These are phyloP conservation scores for Penicillium sp. DNA, from an alignment of 2,329 filamentous ascomycete species.

Conservation along the genomic window DNA sequence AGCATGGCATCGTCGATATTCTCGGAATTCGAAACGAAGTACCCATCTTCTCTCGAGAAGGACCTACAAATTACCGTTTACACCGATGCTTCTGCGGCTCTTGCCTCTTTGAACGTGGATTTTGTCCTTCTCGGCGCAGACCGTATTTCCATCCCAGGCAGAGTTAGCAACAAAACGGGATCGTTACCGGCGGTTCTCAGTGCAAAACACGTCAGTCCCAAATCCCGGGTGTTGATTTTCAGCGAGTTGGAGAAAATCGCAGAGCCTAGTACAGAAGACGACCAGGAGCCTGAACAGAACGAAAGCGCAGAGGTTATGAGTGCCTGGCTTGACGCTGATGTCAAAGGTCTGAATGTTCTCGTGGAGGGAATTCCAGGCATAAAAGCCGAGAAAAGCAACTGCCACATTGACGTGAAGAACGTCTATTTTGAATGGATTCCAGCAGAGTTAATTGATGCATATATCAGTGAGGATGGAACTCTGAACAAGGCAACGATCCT, in stretches of 20 bases:
- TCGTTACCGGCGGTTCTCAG: slow-evolving; percentile 55
- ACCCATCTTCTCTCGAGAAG: slow-evolving; percentile 15
- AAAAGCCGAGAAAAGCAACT: slow-evolving; percentile 10
- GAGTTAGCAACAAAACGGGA: slow-evolving; percentile 62
- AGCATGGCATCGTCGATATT: slow-evolving; percentile 45
- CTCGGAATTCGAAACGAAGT: slow-evolving; percentile 22
- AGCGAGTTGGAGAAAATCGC: slow-evolving; percentile 59
- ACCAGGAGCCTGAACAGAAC: slow-evolving; percentile 50
- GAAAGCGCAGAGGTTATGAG: slow-evolving; percentile 47
- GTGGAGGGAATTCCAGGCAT: slow-evolving; percentile 11
- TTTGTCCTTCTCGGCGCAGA: slow-evolving; percentile 61
- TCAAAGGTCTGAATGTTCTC: slow-evolving; percentile 24
- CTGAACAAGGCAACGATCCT: slow-evolving; percentile 21
- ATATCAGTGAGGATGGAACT: slow-evolving; percentile 52
- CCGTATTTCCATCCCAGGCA: slow-evolving; percentile 52
- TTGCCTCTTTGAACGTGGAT: slow-evolving; percentile 50
- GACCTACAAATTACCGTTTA: slow-evolving; percentile 46
- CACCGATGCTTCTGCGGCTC: slow-evolving; percentile 55
- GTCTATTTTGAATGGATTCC: slow-evolving; percentile 60
- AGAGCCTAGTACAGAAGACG: slow-evolving; percentile 44
- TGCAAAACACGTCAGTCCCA: slow-evolving; percentile 46
- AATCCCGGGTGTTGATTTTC: slow-evolving; percentile 50
- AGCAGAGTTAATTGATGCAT: slow-evolving; percentile 47
- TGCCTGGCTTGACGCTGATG: slow-evolving; percentile 40
- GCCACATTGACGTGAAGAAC: slow-evolving; percentile 36